Base-by-base conservation (phyloP, 1,284 basidiomycete genomes). In the Cutaneotrichosporon cutaneum region DNA sequence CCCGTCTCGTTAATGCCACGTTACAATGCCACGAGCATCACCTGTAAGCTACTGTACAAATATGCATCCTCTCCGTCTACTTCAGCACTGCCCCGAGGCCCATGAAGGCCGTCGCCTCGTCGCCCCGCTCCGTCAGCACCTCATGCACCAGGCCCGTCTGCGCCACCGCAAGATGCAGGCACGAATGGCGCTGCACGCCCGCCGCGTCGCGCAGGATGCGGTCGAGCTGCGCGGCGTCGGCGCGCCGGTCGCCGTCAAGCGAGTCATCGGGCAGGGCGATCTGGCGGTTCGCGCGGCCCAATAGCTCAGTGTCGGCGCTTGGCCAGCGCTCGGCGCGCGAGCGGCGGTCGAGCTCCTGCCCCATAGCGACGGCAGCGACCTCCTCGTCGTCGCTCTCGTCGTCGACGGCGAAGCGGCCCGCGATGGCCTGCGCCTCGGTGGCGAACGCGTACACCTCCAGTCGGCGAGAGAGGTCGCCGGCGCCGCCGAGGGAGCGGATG, bases 61-160 rank as follows among this genome's bases (percentile, higher is more conserved):
- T 44, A 32, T 59, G 27, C 44, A 14, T 26, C 47, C n/a, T 4
- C 11, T 42, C 39, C 42, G 36, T 27, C 21, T 33, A 48, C 35
- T 42, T 36, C 21, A 65, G 48, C 14, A 63, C 56, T n/a, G 54
- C 36, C 11, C 42, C 26, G 11, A 66, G 44, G 36, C 54, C 35
- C 16, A 66, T 50, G 47, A 63, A 55, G 52, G 63, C 57, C 26
- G 63, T 56, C 39, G 57, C 32, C n/a, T 64, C 65, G 44, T 64
- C 66, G 9, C 60, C 58, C 4, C 32, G 30, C 21, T 51, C 54
- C 3, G 21, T 36, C 7, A 68, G 60, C 22, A 45, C 56, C 24
- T 62, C 56, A 13, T 51, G 44, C 18, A 68, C 62, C 14, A 66
- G 62, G 16, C 44, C 39, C 16, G 63, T 66, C 61, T 68, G 67